Evolutionary conservation across 2,329 filamentous ascomycete species (phyloP).

Genomic region (Emergomyces africanus): DNA sequence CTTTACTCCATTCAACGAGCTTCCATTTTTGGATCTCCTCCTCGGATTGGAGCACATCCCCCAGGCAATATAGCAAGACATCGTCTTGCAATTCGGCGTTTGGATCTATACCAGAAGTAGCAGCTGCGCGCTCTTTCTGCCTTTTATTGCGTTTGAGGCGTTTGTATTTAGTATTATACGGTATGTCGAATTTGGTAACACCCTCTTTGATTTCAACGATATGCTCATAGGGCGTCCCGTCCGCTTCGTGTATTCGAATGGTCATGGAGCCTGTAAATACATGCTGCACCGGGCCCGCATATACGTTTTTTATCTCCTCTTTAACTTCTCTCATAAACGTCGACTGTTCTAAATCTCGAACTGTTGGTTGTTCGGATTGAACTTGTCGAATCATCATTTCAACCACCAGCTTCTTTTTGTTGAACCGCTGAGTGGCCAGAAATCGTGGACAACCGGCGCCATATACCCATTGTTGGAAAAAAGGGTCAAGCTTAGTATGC

Average conservation of each 20-base stretch:
- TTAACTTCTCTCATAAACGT: conserved; percentile 78
- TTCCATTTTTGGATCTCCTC: conserved; percentile 77
- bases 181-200: conserved; percentile 77
- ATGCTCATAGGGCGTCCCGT: conserved; percentile 95
- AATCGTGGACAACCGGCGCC: conserved; percentile 83
- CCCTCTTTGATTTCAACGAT: conserved; percentile 91
- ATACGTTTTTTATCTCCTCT: conserved; percentile 59
- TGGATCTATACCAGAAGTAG: conserved; percentile 49
- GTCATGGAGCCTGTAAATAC: conserved; percentile 95
- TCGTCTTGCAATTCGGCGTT: conserved; percentile 59
- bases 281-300: conserved; percentile 56
- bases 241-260: conserved; percentile 92
- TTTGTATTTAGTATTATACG: conserved; percentile 99
- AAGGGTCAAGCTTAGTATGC: conserved; percentile 73
- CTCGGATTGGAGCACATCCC: conserved; percentile 72
- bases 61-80: conserved; percentile 77
- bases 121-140: conserved; percentile 63
- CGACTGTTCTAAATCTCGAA: conserved; percentile 51
- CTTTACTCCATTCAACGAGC: conserved; percentile 75
- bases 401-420: conserved; percentile 93
- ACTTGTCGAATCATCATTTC: conserved; percentile 80
- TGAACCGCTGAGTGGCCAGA: conserved; percentile 76
- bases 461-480: conserved; percentile 89
- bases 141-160: conserved; percentile 77
- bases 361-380: conserved; percentile 45